Evolutionary conservation across 306 rosid genomes (phyloP), one percentile per base, ranked within the genome.

Genomic region (Acacia melanoxylon): DNA sequence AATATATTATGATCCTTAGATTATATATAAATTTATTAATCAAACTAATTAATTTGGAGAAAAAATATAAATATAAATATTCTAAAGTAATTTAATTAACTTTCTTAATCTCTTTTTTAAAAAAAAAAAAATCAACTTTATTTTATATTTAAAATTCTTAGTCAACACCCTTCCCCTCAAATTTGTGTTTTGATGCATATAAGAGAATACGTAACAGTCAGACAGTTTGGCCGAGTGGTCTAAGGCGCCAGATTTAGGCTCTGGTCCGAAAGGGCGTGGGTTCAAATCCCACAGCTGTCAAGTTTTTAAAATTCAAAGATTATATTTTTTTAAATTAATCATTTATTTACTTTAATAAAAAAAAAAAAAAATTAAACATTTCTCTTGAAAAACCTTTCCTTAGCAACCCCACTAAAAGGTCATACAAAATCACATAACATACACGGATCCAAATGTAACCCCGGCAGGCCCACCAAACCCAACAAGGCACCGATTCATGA

Each of bases 181-280:
- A 6, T 35, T 35, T 4, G 37, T 4, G 0, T 35, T 35, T 35
- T 35, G 6, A 35, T 5, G 40, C 40, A 5, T 5, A 37, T 37
- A 44, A 44, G 13, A 2, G 2, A 10, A 0, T 10, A 9, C 1
- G 2, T 1, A 1, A 0, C 13, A 44, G 1, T 0, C 4, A 2
- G 52, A 46, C 19, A 46, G 52, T 46, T 46, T 46, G 52, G 52
- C 52, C 19, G 52, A 14, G 52, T 46, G 52, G 52, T 46, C 52
- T 46, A 46, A 46, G 52, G 52, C 19, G 52, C 52, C 52, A 46
- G 52, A 46, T 46, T 46, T 51, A 51, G 58, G 58, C 58, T 51
- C 58, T 16, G n/a, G 58, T 51, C 58, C n/a, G 8, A 49, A 51
- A 51, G 58, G 58, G 58, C n/a, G 58, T 17, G 58, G 58, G 22